Base-by-base conservation (phyloP, 331 rosid species). In the Ulmus americana region DNA sequence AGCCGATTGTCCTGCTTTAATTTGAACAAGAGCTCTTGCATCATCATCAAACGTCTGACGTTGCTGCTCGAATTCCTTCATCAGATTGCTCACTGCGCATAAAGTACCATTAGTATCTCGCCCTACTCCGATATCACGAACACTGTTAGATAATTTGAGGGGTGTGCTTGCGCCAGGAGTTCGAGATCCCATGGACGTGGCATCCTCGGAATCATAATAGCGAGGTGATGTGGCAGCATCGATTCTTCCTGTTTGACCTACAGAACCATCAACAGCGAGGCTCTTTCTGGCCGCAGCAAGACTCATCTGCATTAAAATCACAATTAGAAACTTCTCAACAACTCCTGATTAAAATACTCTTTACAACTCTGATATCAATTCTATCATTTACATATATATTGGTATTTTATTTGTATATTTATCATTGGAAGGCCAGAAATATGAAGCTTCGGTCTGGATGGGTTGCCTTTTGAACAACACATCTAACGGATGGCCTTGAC, bases 211-310 rank as follows among this genome's bases (percentile, higher is more conserved):
- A 56, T 90, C 95, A 61, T 81, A 84, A 71, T 51, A 52, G 10
- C 71, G 74, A 67, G 85, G 80, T 6, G 80, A 70, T 44, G 87
- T 66, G 56, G 40, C 58, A 13, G 46, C 67, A 64, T 80, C 90
- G 7, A 68, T 53, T 76, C 81, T 82, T 73, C 67, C 80, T 0
- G 77, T 86, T 64, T 80, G 95, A 67, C 70, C 67, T 35, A 64
- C 62, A 22, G 70, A 51, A 55, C 69, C 76, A 51, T 82, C 95
- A 49, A 86, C 49, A 53, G 71, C 77, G 69, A 90, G 90, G 85
- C 92, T 90, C 90, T 67, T 90, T 70, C 83, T 84, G 45, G 99
- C 97, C 43, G 87, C 87, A 65, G 95, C 74, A 67, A 94, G 96
- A 78, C 92, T 94, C 83, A 45, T 81, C 99, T 94, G 96, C 86